Evolutionary conservation across 805 yeast species (phyloP), one percentile per base, ranked within the genome.

Genomic region (Candida sonorensis): DNA sequence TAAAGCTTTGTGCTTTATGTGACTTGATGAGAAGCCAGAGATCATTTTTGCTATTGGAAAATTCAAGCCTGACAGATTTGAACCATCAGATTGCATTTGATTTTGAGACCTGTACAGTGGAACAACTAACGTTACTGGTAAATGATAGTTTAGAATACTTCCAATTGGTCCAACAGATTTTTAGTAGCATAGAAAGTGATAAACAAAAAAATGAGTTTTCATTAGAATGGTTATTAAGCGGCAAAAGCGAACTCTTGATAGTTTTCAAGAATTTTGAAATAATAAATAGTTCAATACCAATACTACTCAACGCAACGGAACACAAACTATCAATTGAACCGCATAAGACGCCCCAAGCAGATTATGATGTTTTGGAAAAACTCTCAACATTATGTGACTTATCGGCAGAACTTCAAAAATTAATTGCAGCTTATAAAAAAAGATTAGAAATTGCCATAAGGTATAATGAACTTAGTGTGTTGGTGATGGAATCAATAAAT

Each of bases 401-500:
- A 8, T 40, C 45, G 27, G 39, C 37, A 19, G 38, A 40, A 10
- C 48, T 62, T 15, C 54, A 56, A 33, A 51, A 50, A 11, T 34
- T 46, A 27, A 31, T 59, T 11, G 32, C 47, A 2, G 41, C 46
- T 0, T 49, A 57, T 30, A 62, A 63, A 43, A 37, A 48, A 16
- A 46, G 50, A 23, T 46, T 67, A 5, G 72, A 63, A 34, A 50
- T 66, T 4, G 54, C 66, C 1, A 48, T 58, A 10, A 73, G 69
- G 37, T 69, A 58, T 42, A 48, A 59, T 35, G 78, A 72, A 37
- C 58, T 72, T 15, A 57, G 54, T 23, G 44, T 47, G 17, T 49
- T 52, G 20, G 64, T 69, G 15, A 59, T 72, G 51, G 58, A 57
- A 22, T 58, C 74, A 4, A 57, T 71, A 13, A 54, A 58, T 19